Base-by-base conservation (phyloP, 352 stramenopile genomes). In the Phytophthora quininea region DNA sequence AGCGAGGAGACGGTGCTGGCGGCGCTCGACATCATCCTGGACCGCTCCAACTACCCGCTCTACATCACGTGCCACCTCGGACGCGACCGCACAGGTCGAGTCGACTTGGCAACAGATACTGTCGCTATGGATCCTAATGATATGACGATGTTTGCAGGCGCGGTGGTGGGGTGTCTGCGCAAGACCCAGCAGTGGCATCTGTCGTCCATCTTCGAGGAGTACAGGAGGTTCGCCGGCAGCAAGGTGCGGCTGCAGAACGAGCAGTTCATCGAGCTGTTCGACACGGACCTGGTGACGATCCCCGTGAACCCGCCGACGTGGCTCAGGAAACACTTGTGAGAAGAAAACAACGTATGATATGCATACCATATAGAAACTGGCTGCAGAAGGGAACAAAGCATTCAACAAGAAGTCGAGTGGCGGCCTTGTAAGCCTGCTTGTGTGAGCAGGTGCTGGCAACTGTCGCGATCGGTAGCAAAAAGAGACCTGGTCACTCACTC, bases 261-360 rank as follows among this genome's bases (percentile, higher is more conserved):
- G 74, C 92, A 98, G 71, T 98, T 98, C 75, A 98, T 98, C 54
- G 92, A 98, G 66, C 82, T 98, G n/a, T 98, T 98, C 64, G 92
- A 98, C 69, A 97, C 91, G 47, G 92, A 98, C 62, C 79, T 98
- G 35, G 88, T 98, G 24, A 89, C 86, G 33, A 92, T 96, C 42
- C 89, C 87, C 14, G 74, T 81, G 50, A 89, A 91, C 66, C 84
- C 84, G 33, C 89, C 84, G 11, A 73, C 81, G 11, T 96, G 85
- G 87, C 62, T 94, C 31, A 73, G 81, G 43, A 91, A 91, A 70
- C 82, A 90, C 31, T 48, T 65, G 33, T 74, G 35, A 69, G 54
- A 55, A 43, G 15, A 49, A 5, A 27, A 40, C 6, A 11, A 40
- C 35, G 35, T 11, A 6, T 11, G 10, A 11, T 40, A 11, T 40